Conservation (phyloP, 495 filamentous ascomycete genomes). For the Cairneyella variabilis region DNA sequence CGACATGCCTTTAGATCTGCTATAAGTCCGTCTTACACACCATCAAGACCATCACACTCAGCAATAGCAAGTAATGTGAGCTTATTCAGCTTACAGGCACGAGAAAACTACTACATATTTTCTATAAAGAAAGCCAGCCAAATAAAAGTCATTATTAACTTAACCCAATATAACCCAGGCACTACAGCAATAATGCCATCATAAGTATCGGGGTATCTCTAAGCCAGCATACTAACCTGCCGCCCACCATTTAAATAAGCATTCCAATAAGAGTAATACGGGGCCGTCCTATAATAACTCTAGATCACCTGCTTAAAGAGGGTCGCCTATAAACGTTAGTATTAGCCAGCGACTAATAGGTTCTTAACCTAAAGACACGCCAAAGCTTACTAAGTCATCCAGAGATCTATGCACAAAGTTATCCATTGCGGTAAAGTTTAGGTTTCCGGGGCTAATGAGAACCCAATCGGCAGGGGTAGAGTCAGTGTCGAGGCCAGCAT, state of each 20-base stretch:
- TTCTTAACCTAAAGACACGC: too few species aligned
- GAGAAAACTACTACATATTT: constrained; percentile 20
- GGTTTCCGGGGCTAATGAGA: constrained; percentile 35
- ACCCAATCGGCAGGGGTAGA: constrained; percentile 32
- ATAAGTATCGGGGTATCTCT: constrained; percentile 36
- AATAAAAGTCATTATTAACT: constrained; percentile 10
- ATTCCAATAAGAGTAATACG: constrained; percentile 39
- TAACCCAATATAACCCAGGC: constrained; percentile 31
- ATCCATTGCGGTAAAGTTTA: constrained; percentile 35
- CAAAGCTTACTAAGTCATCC: constrained; percentile 28
- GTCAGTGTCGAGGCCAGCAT: constrained; percentile 34
- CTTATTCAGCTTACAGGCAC: constrained; percentile 29
- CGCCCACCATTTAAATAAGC: constrained; percentile 43
- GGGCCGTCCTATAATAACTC: constrained; percentile 32
- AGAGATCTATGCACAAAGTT: constrained; percentile 34
- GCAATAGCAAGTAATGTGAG: constrained; percentile 28
- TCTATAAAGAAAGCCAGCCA: constrained; percentile 37
- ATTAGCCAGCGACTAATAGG: too few species aligned
- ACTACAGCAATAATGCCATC: constrained; percentile 39
- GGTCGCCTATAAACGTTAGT: too few species aligned
- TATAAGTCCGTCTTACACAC: constrained; percentile 34
- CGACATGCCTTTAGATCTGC: constrained; percentile 21
- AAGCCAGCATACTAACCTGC: constrained; percentile 37
- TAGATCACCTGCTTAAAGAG: constrained; percentile 30
- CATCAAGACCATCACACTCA: constrained; percentile 38